Evolutionary conservation across 2,329 filamentous ascomycete genomes (phyloP), one percentile per base, ranked within the genome.

Genomic region (Metarhizium album): DNA sequence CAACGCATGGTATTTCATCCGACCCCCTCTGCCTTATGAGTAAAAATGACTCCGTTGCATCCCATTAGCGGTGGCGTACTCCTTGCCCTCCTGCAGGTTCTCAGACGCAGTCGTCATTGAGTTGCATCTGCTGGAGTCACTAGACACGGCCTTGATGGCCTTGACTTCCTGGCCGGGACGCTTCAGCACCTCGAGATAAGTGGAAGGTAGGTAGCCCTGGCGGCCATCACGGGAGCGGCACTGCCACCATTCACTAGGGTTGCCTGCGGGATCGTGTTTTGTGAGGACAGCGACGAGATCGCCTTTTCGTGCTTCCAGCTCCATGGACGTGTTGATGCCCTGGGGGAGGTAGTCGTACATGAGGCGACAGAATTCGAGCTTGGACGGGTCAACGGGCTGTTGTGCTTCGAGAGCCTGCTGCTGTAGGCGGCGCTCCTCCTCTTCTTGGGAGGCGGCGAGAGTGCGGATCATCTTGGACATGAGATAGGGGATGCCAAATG

Each of bases 181-280:
- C 60, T 75, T 74, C 24, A 81, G 73, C 46, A 93, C 79, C 68
- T 95, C 89, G 27, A 98, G 78, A 62, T 96, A 98, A 1, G 90
- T 90, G 1, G 85, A 83, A 2, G 94, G 93, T 5, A 98, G 76
- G 64, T 97, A 98, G 7, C 93, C 93, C 60, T 95, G 84, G 24
- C 89, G 79, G 45, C 90, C 90, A 64, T 97, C 90, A 54, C 93
- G 79, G 14, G 91, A 86, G 50, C 93, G 80, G 69, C 94, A 98
- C 57, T 86, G 83, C 93, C 93, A 98, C 93, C 93, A 98, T 64
- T 98, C 91, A 48, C 87, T 93, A 4, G 89, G 82, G 60, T 93
- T 90, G 42, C 93, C 93, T 62, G 91, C 80, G 1, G 93, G 93
- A 61, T 98, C 93, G 18, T 82, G 86, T 72, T 96, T 96, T 72